Evolutionary conservation across 257 asterid genomes (phyloP).

Genomic region (Nicotiana attenuata): DNA sequence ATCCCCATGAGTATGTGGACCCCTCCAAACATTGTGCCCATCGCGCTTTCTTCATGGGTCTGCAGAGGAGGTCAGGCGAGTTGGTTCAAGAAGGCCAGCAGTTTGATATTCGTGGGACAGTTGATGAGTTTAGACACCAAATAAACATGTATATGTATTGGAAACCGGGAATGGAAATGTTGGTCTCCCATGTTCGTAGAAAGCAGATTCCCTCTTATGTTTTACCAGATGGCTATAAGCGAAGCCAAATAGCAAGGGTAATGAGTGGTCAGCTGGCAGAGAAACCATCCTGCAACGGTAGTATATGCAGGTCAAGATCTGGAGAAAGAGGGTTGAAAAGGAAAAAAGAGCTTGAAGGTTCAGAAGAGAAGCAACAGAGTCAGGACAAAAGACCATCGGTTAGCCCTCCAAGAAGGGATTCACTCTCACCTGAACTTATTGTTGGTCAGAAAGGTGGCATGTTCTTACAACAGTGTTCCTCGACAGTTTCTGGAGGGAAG

Average conservation of each 20-base stretch:
- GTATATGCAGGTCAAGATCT: constrained; percentile 36
- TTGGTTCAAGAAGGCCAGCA: constrained; percentile 83
- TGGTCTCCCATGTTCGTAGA: constrained; percentile 82
- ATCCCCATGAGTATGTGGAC: constrained; percentile 71
- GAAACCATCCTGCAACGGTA: constrained; percentile 31
- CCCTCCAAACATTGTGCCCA: constrained; percentile 62
- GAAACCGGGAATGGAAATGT: constrained; percentile 89
- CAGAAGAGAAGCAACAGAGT: constrained; percentile 31
- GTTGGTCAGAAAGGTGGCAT: constrained; percentile 28
- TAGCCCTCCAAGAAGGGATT: constrained; percentile 54
- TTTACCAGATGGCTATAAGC: constrained; percentile 71
- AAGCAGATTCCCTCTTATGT: constrained; percentile 85
- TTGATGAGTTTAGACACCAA: constrained; percentile 86
- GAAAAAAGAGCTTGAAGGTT: constrained; percentile 45
- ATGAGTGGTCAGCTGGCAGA: constrained; percentile 37
- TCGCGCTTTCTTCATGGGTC: constrained; percentile 82
- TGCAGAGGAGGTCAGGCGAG: constrained; percentile 86
- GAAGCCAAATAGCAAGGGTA: constrained; percentile 48
- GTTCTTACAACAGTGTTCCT: constrained; percentile 26
- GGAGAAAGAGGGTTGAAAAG: background rate
- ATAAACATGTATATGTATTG: constrained; percentile 65
- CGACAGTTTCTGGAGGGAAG: constrained; percentile 17
- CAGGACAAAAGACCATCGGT: constrained; percentile 46
- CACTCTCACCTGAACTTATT: constrained; percentile 53
- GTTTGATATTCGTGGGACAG: constrained; percentile 90